Evolutionary conservation across 2,329 filamentous ascomycete genomes (phyloP).

Genomic region (Sclerotinia minor): DNA sequence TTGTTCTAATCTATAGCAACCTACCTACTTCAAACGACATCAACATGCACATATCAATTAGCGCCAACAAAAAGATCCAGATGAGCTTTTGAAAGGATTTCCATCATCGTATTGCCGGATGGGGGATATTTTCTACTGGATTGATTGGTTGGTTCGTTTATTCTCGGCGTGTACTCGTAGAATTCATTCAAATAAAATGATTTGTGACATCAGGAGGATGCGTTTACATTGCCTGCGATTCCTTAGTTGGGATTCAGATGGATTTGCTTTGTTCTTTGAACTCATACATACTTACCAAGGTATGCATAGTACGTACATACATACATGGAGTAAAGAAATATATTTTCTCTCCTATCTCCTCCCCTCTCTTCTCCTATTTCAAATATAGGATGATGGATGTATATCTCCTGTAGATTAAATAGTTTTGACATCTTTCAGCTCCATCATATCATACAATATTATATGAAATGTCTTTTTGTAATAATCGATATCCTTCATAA

Average conservation of each 20-base stretch:
- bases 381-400: neutral
- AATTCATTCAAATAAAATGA: neutral
- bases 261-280: conserved; percentile 10
- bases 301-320: no score
- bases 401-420: neutral
- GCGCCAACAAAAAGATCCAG: neutral
- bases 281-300: neutral
- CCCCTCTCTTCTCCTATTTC: neutral
- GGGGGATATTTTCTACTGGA: neutral
- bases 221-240: neutral
- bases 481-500: neutral
- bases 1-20: neutral
- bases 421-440: neutral
- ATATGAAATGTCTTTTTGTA: neutral
- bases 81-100: neutral
- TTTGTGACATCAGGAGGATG: neutral
- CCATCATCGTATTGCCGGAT: neutral
- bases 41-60: neutral
- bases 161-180: neutral
- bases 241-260: conserved; percentile 8
- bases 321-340: neutral
- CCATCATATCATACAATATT: neutral
- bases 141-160: neutral
- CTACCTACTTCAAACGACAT: no score
- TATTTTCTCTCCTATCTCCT: neutral